Base-by-base conservation (phyloP, 2,329 filamentous ascomycete species). In the Talaromyces sp. region DNA sequence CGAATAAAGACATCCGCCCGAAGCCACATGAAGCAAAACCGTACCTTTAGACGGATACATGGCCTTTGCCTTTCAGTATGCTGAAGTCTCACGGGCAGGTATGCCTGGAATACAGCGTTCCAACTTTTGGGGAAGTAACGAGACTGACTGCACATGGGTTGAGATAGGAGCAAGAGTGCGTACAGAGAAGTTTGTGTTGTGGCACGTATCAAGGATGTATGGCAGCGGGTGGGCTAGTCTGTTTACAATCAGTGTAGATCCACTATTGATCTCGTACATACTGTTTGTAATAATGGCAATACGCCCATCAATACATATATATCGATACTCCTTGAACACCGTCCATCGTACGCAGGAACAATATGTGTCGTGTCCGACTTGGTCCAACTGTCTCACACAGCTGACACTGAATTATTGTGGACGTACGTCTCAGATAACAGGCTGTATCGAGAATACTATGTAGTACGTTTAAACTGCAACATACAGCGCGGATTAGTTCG, bases 211-310 rank as follows among this genome's bases (percentile, higher is more conserved):
- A 22, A 56, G 24, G 50, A n/a, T 11, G 31, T 41, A 43, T 37
- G 37, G 37, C 37, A 59, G 24, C 56, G 56, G 56, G 37, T 43
- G 56, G 37, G 9, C 56, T 59, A 59, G 56, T 43, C 37, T 31
- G 5, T 13, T 59, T 59, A 22, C 13, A 24, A 37, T 8, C 43
- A 59, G 37, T n/a, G 37, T 3, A 1, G 37, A 43, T 43, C 37
- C 37, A 43, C 56, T 27, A 3, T 22, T 22, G 31, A 54, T 54
- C 50, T 35, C 7, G 8, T 52, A 52, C 16, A 16, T 33, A 33
- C n/a, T 16, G 49, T 52, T 33, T 33, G 45, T 49, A 49, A 49
- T 49, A 49, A 49, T 52, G 27, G 9, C 24, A 52, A 33, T 52
- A 52, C 49, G 7, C 33, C 9, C 8, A 43, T 45, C 27, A 11